Percentiles rank a stretch among this genome's conserved stretches.
Evolutionary conservation across 2,329 filamentous ascomycete species (phyloP).

Genomic region (Trichocomaceae sp.): DNA sequence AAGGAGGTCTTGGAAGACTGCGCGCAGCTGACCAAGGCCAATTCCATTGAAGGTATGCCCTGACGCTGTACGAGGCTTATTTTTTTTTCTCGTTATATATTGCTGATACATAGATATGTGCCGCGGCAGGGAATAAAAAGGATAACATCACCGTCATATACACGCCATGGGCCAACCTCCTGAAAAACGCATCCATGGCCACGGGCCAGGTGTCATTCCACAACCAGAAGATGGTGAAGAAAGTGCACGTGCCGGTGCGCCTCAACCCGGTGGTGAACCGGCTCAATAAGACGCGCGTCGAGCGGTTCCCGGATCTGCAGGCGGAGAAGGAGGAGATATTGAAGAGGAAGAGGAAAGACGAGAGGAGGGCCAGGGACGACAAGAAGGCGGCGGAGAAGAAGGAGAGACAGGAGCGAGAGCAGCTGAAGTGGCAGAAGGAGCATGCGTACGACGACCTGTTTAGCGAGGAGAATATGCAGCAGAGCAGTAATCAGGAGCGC

Average conservation of each 20-base stretch:
- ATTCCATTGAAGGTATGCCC: slow-evolving; percentile 93
- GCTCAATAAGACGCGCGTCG: slow-evolving; percentile 93
- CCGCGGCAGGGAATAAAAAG: slow-evolving; percentile 84
- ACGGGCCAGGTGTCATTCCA: slow-evolving; percentile 93
- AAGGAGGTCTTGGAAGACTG: slow-evolving; percentile 72
- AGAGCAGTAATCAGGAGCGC: slow-evolving; percentile 78
- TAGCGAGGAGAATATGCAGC: slow-evolving; percentile 69
- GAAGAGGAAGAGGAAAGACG: slow-evolving; percentile 63
- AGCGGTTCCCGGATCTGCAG: slow-evolving; percentile 76
- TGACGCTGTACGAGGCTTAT: too few species aligned
- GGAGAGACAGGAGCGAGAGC: slow-evolving; percentile 65
- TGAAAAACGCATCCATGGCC: slow-evolving; percentile 94
- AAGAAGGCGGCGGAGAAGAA: slow-evolving; percentile 36
- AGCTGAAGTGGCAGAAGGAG: slow-evolving; percentile 92
- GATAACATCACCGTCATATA: slow-evolving; percentile 96
- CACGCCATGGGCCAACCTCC: slow-evolving; percentile 93
- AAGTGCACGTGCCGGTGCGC: slow-evolving; percentile 68
- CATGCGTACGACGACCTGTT: slow-evolving; percentile 95
- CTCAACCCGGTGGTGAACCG: slow-evolving; percentile 92
- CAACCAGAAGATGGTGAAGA: slow-evolving; percentile 74
- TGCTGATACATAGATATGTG: too few species aligned
- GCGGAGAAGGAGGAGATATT: slow-evolving; percentile 74
- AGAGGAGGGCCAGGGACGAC: slow-evolving; percentile 43
- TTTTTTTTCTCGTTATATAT: too few species aligned
- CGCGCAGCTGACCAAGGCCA: slow-evolving; percentile 96